Conservation (phyloP, 208 protist genomes). For the Crithidia bombi region DNA sequence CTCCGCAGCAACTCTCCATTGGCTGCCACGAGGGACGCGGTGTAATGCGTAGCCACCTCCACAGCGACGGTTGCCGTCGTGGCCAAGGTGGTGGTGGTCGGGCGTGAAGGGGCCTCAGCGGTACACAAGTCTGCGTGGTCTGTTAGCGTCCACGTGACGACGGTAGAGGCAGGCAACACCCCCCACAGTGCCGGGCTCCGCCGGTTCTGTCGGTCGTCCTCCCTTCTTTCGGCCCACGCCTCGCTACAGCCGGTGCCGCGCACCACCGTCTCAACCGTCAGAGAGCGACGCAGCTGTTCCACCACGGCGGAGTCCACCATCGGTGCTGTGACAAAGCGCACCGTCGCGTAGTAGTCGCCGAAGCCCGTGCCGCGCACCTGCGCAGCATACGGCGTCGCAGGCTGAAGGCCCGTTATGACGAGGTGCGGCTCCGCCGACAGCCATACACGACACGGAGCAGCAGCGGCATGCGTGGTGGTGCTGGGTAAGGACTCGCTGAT, state of each 20-base stretch:
- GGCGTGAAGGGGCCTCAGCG: neutral
- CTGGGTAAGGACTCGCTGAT: too few relatives aligned
- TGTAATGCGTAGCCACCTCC: slow-evolving; percentile 24
- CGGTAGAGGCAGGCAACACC: slow-evolving; percentile 15
- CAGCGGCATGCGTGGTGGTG: neutral
- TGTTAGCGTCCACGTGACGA: neutral
- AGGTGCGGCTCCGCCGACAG: slow-evolving; percentile 14
- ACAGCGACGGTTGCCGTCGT: neutral
- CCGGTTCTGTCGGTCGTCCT: too few relatives aligned
- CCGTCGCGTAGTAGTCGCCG: slow-evolving; percentile 24
- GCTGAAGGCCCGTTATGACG: neutral
- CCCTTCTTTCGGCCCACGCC: neutral
- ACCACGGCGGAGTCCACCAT: slow-evolving; percentile 15
- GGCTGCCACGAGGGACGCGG: slow-evolving; percentile 6
- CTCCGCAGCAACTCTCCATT: slow-evolving; percentile 18
- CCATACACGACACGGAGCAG: neutral
- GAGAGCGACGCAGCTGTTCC: slow-evolving; percentile 7
- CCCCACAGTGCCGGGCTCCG: slow-evolving; percentile 5
- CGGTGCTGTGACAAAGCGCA: slow-evolving; percentile 18
- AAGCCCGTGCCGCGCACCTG: slow-evolving; percentile 21
- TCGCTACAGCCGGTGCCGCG: neutral
- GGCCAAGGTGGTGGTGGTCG: neutral
- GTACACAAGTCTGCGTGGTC: neutral
- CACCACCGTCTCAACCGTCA: slow-evolving; percentile 9
- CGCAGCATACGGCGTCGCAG: slow-evolving; percentile 17